A percentile compares a stretch with the other conserved stretches of the same genome.
Conservation (phyloP, 345 rosid genomes). For the Geranium rotundifolium region DNA sequence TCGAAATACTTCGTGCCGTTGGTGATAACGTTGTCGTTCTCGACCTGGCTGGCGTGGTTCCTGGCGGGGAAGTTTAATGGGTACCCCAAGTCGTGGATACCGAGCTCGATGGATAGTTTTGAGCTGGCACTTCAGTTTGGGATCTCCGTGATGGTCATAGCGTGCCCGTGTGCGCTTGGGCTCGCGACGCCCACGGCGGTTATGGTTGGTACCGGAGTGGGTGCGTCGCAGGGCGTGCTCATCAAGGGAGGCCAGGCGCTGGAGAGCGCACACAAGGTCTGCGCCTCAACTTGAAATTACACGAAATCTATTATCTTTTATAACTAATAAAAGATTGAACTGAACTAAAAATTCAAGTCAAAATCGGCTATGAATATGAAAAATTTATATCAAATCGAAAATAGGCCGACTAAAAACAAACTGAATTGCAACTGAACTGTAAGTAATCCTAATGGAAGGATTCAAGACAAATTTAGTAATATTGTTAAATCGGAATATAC, state of each 20-base stretch:
- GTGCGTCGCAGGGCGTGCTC: conserved; percentile 90
- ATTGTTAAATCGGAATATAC: no score
- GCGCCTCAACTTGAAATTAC: no score
- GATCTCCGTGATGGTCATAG: conserved; percentile 95
- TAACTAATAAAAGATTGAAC: no score
- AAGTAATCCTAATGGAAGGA: no score
- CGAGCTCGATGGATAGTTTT: conserved; percentile 86
- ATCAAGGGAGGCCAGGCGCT: conserved; percentile 95
- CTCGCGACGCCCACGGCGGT: conserved; percentile 99
- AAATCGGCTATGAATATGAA: no score
- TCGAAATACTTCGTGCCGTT: conserved; percentile 82
- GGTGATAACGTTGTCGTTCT: conserved; percentile 68
- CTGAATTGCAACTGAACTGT: no score
- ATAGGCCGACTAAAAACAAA: no score
- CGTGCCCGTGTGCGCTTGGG: conserved; percentile 95
- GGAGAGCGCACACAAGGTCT: conserved; percentile 77
- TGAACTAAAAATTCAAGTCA: no score
- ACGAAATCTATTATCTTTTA: no score
- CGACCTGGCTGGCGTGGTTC: conserved; percentile 91
- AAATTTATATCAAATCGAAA: no score
- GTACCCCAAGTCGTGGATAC: conserved; percentile 87
- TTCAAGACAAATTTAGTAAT: no score
- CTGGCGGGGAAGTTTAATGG: conserved; percentile 68
- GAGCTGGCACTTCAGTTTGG: conserved; percentile 96
- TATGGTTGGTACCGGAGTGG: conserved; percentile 98